Evolutionary conservation across 495 filamentous ascomycete species (phyloP).

Genomic region (Amorphotheca resinae): DNA sequence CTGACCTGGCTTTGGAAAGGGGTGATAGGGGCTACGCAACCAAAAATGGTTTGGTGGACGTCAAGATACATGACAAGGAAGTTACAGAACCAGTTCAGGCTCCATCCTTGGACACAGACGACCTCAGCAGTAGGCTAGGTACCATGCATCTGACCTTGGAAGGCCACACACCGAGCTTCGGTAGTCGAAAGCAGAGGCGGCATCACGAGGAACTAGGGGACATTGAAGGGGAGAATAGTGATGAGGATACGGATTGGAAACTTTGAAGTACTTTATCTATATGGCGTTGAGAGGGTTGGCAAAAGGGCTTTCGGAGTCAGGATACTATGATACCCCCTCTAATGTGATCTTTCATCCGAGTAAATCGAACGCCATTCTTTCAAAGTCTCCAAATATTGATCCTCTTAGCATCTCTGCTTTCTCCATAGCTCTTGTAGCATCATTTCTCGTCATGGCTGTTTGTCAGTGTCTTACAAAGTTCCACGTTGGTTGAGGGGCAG

Average conservation of each 20-base stretch:
- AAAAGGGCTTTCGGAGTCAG: not conserved
- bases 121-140: constrained; percentile 17
- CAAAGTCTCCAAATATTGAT: not conserved
- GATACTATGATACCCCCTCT: not conserved
- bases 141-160: constrained; percentile 32
- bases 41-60: constrained; percentile 18
- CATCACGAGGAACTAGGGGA: constrained; percentile 4
- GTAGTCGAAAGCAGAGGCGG: constrained; percentile 7
- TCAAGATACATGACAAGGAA: constrained; percentile 38
- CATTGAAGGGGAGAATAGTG: constrained; percentile 3
- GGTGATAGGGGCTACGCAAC: constrained; percentile 28
- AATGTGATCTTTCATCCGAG: not conserved
- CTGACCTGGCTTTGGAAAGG: constrained; percentile 40
- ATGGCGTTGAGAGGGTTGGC: constrained; percentile 5
- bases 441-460: no score
- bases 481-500: no score
- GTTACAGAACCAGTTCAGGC: constrained; percentile 21
- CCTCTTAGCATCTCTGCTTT: no score
- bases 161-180: constrained; percentile 29
- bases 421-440: no score
- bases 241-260: constrained; percentile 11
- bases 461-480: no score
- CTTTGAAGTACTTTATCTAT: constrained; percentile 8
- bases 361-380: not conserved
- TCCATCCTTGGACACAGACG: constrained; percentile 23